Evolutionary conservation across 805 yeast species (phyloP).

Genomic region (Isabelozyma heimii): DNA sequence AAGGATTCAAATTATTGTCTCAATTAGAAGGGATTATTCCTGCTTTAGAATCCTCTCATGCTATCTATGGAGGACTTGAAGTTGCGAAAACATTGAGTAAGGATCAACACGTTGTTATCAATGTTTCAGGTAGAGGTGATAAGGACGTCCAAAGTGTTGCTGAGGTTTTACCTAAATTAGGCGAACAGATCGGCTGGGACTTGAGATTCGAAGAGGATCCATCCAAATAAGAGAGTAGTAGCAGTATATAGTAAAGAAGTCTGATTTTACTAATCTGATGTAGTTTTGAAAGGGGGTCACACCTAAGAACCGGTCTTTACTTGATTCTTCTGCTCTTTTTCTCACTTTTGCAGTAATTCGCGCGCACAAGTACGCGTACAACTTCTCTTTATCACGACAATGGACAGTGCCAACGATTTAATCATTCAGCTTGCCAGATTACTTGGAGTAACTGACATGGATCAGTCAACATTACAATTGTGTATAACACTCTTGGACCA

Average conservation of each 20-base stretch:
- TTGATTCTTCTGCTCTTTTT: too few species aligned
- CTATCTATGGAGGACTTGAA: constrained; percentile 86
- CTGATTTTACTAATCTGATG: too few species aligned
- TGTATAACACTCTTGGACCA: too few species aligned
- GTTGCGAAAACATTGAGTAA: constrained; percentile 77
- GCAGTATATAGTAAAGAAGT: too few species aligned
- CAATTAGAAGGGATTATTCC: constrained; percentile 98
- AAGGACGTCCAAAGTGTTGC: constrained; percentile 98
- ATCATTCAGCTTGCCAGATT: too few species aligned
- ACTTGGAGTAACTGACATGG: too few species aligned
- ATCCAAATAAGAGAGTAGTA: constrained; percentile 25
- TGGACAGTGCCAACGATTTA: too few species aligned
- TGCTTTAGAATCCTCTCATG: constrained; percentile 97
- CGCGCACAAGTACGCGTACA: background rate
- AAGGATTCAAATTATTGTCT: constrained; percentile 83
- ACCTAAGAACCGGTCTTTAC: too few species aligned
- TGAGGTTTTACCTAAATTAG: constrained; percentile 83
- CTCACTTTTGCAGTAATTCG: background rate
- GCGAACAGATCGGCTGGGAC: constrained; percentile 95
- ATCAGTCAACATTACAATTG: too few species aligned
- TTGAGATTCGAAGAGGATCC: constrained; percentile 72
- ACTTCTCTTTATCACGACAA: too few species aligned
- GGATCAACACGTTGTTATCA: constrained; percentile 81
- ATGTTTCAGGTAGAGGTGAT: constrained; percentile 98
- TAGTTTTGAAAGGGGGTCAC: too few species aligned